Base-by-base conservation (phyloP, 768 basidiomycete genomes). In the Kwoniella sp. region DNA sequence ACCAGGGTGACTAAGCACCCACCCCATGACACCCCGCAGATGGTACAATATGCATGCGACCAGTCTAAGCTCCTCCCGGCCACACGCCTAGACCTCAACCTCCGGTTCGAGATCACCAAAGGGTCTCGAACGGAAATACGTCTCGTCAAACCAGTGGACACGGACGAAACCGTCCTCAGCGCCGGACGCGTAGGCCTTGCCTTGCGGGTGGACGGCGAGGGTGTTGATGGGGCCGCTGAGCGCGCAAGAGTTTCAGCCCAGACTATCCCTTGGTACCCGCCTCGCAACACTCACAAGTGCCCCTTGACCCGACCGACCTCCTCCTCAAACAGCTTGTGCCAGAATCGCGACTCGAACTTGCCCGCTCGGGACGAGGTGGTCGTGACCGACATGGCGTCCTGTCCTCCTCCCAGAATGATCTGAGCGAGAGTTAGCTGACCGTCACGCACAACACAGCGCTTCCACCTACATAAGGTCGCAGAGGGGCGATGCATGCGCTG, bases 331-430 rank as follows among this genome's bases (percentile, higher is more conserved):
- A 93, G 80, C 63, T 86, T 89, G 79, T 99, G 93, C 90, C 91
- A 98, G 78, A 99, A 96, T 32, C 91, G 81, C 10, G 90, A 89
- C 77, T 98, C 95, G 73, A 99, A 99, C 76, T 96, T 95, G 19
- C 93, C 95, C 73, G 95, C 89, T 45, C 95, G 83, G 20, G 83
- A 67, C 1, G 89, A 90, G 0, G 93, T 98, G 7, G 90, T 98
- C 12, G 95, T 96, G 44, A 98, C 95, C 66, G 78, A 84, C 89
- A 90, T 93, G 3, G 95, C 95, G 71, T 95, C 93, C 76, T 98
- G 95, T 36, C 95, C 95, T 74, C 95, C 93, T 37, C 95, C 95
- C 20, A 95, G 79, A 27, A 98, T 81, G 36, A 92, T 80, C 88
- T 90, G 50, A 11, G 26, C 7, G 20, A 15, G 31, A 3, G 19